Base-by-base conservation (phyloP, 2,329 filamentous ascomycete genomes). In the Remersonia thermophila region DNA sequence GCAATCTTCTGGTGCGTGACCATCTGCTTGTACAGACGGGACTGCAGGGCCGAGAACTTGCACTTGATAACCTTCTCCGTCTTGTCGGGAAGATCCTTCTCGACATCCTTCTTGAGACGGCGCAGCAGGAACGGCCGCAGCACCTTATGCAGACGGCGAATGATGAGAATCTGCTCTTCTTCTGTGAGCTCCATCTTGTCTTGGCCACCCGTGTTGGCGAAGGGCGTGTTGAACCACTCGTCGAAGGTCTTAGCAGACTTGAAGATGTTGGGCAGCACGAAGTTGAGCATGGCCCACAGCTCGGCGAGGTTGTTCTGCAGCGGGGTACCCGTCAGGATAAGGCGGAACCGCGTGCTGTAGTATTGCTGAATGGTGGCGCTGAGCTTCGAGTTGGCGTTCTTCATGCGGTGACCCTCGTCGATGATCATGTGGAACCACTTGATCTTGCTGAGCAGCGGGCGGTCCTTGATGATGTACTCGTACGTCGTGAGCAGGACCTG, bases 381-480 rank as follows among this genome's bases (percentile, higher is more conserved):
- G 49, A 98, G 71, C 64, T 98, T 98, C 8, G 91, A 98, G 50
- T 91, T 80, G 20, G 84, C 73, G 61, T 98, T 98, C 73, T 98
- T 98, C 91, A 98, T 98, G 57, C 91, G 86, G 60, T 98, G 91
- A 63, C 91, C 91, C 67, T 98, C 91, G 52, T 98, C 91, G 47
- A 98, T 91, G 51, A 98, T 96, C 91, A 98, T 96, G 64, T 98
- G 91, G 51, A 95, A 81, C 91, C 91, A 98, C 63, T 96, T 96
- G 63, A 98, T 89, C 69, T 96, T 96, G 67, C 84, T 93, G 10
- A 98, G 66, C 48, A 98, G 71, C 0, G 89, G 89, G 26, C 91
- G 78, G 54, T 98, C 91, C 65, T 96, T 98, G 73, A 98, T 98
- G 62, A 98, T 93, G 63, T 96, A 98, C 59, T 98, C 91, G 63